Evolutionary conservation across 257 asterid species (phyloP).

Genomic region (Paraleonurus japonicus): DNA sequence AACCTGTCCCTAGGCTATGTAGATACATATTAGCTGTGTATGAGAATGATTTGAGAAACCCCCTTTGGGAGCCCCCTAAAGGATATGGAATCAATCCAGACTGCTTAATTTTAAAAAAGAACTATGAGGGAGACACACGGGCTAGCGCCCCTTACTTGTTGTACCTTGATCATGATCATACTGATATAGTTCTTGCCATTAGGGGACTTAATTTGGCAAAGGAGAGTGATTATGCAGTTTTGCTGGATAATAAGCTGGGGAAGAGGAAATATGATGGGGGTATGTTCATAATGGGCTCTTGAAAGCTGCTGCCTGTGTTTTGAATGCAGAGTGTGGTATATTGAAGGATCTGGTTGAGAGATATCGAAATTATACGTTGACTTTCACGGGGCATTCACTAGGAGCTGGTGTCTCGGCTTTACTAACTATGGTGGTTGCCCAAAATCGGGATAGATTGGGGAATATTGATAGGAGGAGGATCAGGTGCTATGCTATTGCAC

Average conservation of each 20-base stretch:
- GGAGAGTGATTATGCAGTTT: conserved; percentile 77
- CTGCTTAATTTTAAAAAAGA: conserved; percentile 51
- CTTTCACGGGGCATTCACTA: conserved; percentile 78
- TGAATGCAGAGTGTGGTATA: conserved; percentile 55
- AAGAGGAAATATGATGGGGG: conserved; percentile 76
- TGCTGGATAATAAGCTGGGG: conserved; percentile 83
- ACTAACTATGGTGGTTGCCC: conserved; percentile 69
- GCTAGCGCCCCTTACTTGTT: conserved; percentile 69
- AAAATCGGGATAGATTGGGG: conserved; percentile 59
- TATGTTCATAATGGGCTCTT: conserved; percentile 83
- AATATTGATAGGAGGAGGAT: conserved; percentile 65
- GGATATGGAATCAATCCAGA: conserved; percentile 75
- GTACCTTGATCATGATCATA: conserved; percentile 70
- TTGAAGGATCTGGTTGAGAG: conserved; percentile 60
- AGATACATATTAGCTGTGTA: conserved; percentile 72
- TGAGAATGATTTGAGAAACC: conserved; percentile 64
- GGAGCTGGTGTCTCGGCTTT: conserved; percentile 91
- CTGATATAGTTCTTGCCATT: conserved; percentile 79
- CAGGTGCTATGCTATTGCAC: conserved; percentile 86
- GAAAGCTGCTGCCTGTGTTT: conserved; percentile 69
- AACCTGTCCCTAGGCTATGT: conserved; percentile 86
- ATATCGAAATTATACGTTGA: conserved; percentile 64
- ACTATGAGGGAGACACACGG: conserved; percentile 59
- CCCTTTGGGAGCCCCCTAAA: conserved; percentile 77
- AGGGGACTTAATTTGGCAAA: conserved; percentile 84